Evolutionary conservation across 164 flowering plant genomes (phyloP).

Genomic region (Kingdonia uniflora): DNA sequence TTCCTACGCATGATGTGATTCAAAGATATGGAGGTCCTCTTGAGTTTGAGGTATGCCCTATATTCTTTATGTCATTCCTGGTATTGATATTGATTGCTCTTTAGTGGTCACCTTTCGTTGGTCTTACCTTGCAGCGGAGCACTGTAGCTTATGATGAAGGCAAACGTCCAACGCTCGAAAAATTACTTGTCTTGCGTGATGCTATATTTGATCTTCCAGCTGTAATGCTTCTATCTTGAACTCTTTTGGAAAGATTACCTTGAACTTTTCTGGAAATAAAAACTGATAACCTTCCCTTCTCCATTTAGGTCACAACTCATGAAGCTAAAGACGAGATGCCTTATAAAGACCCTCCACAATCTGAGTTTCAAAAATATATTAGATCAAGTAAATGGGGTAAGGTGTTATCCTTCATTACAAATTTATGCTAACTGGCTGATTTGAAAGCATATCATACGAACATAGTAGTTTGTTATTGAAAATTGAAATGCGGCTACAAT

Average conservation of each 20-base stretch:
- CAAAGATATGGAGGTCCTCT: slow-evolving; percentile 35
- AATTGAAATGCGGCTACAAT: no score
- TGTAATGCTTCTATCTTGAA: slow-evolving; percentile 18
- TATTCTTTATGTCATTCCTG: background rate
- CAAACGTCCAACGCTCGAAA: slow-evolving; percentile 30
- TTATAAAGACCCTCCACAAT: slow-evolving; percentile 30
- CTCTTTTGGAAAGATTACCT: no score
- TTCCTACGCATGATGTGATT: slow-evolving; percentile 46
- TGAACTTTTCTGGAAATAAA: no score
- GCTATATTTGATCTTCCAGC: slow-evolving; percentile 57
- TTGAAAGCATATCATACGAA: no score
- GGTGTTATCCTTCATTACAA: background rate
- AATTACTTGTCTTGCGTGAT: slow-evolving; percentile 36
- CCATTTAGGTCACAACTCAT: slow-evolving; percentile 24
- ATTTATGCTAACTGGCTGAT: no score
- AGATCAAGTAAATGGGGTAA: slow-evolving; percentile 37
- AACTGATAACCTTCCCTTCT: background rate
- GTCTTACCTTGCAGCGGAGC: slow-evolving; percentile 31
- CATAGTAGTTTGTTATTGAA: no score
- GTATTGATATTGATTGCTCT: background rate
- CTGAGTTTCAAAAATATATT: slow-evolving; percentile 47
- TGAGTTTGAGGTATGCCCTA: slow-evolving; percentile 41
- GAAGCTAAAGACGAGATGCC: slow-evolving; percentile 42
- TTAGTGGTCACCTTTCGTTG: background rate
- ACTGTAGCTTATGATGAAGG: slow-evolving; percentile 55